Percentiles rank a stretch among this genome's conserved stretches.
These are phyloP conservation scores for Plasmodium blacklocki DNA, from an alignment of 169 alveolate species.

Conservation along the genomic window DNA sequence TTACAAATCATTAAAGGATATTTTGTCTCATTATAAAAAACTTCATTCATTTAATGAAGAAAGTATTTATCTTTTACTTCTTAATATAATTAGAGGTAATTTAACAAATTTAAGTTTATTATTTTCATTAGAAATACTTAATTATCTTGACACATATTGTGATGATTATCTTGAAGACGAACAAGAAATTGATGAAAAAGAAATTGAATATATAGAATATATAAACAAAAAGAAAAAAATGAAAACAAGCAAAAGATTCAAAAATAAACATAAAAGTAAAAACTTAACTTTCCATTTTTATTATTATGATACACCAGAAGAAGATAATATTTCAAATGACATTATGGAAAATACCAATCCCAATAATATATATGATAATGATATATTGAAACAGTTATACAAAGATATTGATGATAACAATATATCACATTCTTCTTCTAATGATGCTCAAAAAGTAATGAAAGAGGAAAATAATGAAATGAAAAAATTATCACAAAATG, in stretches of 20 bases:
- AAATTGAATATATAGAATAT: neutral
- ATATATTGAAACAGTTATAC: constrained; percentile 29
- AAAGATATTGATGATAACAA: neutral
- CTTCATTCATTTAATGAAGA: constrained; percentile 4
- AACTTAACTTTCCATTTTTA: constrained; percentile 14
- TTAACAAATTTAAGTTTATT: constrained; percentile 61
- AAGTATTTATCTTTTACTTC: constrained; percentile 33
- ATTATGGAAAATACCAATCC: constrained; percentile 18
- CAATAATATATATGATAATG: constrained; percentile 15
- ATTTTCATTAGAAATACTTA: constrained; percentile 67
- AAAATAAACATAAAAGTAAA: neutral
- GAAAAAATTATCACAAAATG: neutral
- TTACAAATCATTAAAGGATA: constrained; percentile 39
- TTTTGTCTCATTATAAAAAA: constrained; percentile 8
- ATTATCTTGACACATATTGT: constrained; percentile 57
- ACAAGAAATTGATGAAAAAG: constrained; percentile 12
- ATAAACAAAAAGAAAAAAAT: neutral
- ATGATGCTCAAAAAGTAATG: neutral
- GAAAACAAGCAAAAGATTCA: neutral
- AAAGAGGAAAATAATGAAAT: neutral
- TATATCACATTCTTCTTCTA: neutral
- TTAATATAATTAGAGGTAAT: constrained; percentile 43
- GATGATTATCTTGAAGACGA: constrained; percentile 1
- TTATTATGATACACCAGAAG: constrained; percentile 3
- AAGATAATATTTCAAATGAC: constrained; percentile 8